These are phyloP conservation scores for Hippophae rhamnoides DNA, from an alignment of 306 rosid species.

Conservation along the genomic window DNA sequence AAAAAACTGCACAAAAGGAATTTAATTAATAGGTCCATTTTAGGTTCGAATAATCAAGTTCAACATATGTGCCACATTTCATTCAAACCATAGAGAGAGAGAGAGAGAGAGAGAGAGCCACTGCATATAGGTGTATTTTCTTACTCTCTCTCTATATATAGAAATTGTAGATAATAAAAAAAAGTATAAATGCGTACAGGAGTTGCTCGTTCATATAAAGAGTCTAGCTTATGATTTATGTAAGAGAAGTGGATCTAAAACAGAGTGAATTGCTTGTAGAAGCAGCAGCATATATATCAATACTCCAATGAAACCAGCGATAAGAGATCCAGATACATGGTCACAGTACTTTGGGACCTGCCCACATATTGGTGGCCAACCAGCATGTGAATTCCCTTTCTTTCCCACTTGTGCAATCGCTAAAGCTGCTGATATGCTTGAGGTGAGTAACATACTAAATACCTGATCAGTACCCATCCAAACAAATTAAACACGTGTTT, in stretches of 20 bases:
- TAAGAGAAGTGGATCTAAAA: conserved; percentile 57
- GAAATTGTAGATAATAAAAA: no score
- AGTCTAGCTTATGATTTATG: conserved; percentile 4
- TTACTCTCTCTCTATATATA: no score
- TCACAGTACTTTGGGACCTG: conserved; percentile 53
- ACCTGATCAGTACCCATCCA: conserved; percentile 32
- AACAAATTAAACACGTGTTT: no score
- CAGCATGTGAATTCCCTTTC: conserved; percentile 58
- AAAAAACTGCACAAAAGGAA: no score
- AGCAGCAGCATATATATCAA: conserved; percentile 35
- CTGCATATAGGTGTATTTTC: no score
- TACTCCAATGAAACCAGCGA: conserved; percentile 34
- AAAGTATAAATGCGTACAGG: not conserved
- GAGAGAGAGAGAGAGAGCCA: no score
- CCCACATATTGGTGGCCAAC: conserved; percentile 73
- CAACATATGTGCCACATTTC: no score
- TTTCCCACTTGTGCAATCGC: conserved; percentile 69
- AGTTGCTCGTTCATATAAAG: not conserved
- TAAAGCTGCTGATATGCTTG: conserved; percentile 63
- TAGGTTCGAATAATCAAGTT: no score
- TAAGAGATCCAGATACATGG: conserved; percentile 44
- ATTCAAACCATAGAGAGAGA: no score
- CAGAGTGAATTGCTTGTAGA: conserved; percentile 41
- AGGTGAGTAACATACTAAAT: conserved; percentile 38
- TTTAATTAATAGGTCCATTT: no score